Conservation (phyloP, 257 asterid genomes). For the Solanum virginianum region DNA sequence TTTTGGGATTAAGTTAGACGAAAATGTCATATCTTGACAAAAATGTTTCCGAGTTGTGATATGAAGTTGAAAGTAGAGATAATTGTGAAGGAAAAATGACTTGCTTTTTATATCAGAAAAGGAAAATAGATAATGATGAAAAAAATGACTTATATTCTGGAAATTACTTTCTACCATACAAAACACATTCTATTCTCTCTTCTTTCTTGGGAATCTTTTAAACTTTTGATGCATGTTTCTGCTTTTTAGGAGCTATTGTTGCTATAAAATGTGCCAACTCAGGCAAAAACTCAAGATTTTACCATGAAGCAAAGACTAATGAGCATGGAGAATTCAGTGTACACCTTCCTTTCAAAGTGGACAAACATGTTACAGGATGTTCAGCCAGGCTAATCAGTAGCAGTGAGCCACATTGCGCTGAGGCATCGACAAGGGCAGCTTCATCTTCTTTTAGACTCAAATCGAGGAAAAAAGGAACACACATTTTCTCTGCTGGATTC, state of each 20-base stretch:
- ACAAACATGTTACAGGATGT: slow-evolving; percentile 53
- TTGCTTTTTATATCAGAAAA: too few relatives aligned
- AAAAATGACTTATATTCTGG: neutral
- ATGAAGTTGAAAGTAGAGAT: neutral
- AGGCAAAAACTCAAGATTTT: slow-evolving; percentile 19
- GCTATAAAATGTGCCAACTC: slow-evolving; percentile 52
- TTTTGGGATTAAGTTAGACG: neutral
- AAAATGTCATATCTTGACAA: neutral
- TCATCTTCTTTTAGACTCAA: slow-evolving; percentile 37
- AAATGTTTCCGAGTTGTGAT: neutral
- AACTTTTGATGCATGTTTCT: neutral
- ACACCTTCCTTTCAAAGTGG: slow-evolving; percentile 43
- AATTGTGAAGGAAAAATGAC: neutral
- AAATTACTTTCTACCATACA: neutral
- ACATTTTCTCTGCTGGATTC: slow-evolving; percentile 67
- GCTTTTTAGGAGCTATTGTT: slow-evolving; percentile 54
- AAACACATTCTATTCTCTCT: neutral
- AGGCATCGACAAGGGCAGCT: slow-evolving; percentile 43
- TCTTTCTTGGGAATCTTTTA: neutral
- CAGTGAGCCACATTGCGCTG: slow-evolving; percentile 47
- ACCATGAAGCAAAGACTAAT: slow-evolving; percentile 42
- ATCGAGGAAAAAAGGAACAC: slow-evolving; percentile 40
- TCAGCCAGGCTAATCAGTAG: slow-evolving; percentile 59
- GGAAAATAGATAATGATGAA: too few relatives aligned
- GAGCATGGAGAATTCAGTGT: slow-evolving; percentile 59